Base-by-base conservation (phyloP, 176 grass and related monocot genomes). In the Luzula sylvatica region DNA sequence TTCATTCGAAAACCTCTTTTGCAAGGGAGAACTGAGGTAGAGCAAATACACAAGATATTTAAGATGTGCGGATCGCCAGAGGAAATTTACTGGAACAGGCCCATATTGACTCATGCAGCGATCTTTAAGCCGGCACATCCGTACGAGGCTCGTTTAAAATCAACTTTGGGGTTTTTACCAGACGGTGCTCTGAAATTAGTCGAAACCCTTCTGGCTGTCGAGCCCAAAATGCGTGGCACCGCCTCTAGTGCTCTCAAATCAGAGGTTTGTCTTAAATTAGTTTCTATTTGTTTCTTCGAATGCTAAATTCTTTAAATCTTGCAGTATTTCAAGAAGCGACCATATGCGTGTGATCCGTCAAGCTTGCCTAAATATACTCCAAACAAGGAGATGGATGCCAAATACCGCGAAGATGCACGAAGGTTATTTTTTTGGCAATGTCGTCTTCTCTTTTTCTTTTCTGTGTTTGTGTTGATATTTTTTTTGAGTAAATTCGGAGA, bases 1-100 rank as follows among this genome's bases (percentile, higher is more conserved):
- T 81, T 87, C 43, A 26, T 52, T 2, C 46, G 86, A 15, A 72
- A 81, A 42, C 86, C 93, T 8, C 49, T 98, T 23, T 81, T 98
- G 18, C 93, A 90, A 61, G 86, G 93, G 21, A 67, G 93, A 56
- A 98, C 93, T 20, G 93, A 98, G 93, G 70, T 98, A 0, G 93
- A 98, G 59, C 93, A 98, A 81, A 82, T 98, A 41, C 93, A 98
- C 72, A 80, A 75, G 61, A 92, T 98, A 65, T 90, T 98, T 68
- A 98, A 98, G 72, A 75, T 98, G 38, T 98, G 86, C 44, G 93
- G 93, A 24, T 90, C 86, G 15, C 93, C 86, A 59, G 56, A 62
- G 0, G 93, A 98, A 2, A 61, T 49, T 6, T 98, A 76, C 78
- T 98, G 93, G 93, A 66, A 15, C 15, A 77, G 73, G 17, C 23